Evolutionary conservation across 2,329 filamentous ascomycete species (phyloP), one percentile per base, ranked within the genome.

Genomic region (Fusarium tricinctum): DNA sequence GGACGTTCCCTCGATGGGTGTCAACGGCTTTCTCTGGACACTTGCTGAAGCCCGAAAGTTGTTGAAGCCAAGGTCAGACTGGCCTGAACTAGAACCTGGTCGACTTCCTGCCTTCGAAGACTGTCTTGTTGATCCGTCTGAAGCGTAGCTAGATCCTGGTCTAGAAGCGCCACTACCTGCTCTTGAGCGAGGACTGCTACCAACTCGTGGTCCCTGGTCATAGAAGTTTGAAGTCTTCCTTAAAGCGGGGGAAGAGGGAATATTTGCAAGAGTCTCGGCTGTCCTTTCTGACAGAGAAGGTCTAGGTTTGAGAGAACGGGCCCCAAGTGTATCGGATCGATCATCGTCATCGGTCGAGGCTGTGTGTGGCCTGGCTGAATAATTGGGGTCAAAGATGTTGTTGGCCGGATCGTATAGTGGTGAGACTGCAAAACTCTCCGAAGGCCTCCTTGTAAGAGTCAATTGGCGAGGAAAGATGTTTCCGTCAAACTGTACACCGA

Each of bases 251-350:
- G 94, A 96, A 0, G 92, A 89, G 0, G 94, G 92, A 30, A 97
- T 82, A 46, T 89, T 87, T 5, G 93, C 86, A 8, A 97, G 81
- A 0, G 93, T 97, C 77, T 97, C 93, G 42, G 97, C 90, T 1
- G 94, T 97, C 59, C 95, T 85, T 72, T 97, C 94, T 1, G 91
- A 89, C 6, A 97, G 83, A 0, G 92, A 94, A 51, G 86, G 83
- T 53, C 80, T 75, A 2, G 80, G 74, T 32, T 78, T 78, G 23
- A 61, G 65, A 30, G 69, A 63, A 13, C 72, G 73, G 33, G 62
- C 50, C 42, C 57, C 74, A 43, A 69, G 58, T 12, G 65, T 66
- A 26, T 73, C 74, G 13, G 53, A 56, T 15, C 61, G 44, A 22
- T 62, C 68, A 19, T 63, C 60, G 5, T 71, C 67, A 9, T 74